Conservation (phyloP, 257 asterid genomes). For the Fraxinus anomala region DNA sequence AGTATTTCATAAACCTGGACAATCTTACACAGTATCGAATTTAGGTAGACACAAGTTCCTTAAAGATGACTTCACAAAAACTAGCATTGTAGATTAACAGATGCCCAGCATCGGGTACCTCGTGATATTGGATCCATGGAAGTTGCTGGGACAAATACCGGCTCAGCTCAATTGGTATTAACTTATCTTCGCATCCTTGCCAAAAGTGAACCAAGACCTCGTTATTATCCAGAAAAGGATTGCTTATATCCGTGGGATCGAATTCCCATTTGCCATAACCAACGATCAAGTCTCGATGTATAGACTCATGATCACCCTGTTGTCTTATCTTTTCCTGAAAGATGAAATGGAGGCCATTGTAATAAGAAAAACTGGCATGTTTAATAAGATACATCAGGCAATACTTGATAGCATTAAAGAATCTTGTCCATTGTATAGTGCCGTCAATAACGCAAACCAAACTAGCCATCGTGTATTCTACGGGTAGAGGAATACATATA, state of each 20-base stretch:
- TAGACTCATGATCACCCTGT: conserved; percentile 65
- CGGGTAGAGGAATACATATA: not conserved
- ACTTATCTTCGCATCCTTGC: conserved; percentile 72
- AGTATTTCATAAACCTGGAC: not conserved
- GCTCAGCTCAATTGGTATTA: conserved; percentile 46
- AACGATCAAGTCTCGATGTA: conserved; percentile 55
- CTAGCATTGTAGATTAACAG: conserved; percentile 43
- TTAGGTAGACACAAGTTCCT: conserved; percentile 43
- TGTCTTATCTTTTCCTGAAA: conserved; percentile 61
- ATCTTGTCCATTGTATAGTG: not conserved
- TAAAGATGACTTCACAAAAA: conserved; percentile 53
- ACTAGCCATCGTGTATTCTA: no score
- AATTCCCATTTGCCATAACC: conserved; percentile 69
- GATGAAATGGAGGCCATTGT: not conserved
- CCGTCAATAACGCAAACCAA: not conserved
- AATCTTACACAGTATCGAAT: not conserved
- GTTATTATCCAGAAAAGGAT: conserved; percentile 55
- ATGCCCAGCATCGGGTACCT: conserved; percentile 79
- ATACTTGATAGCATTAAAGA: not conserved
- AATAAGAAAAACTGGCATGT: not conserved
- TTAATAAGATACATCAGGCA: not conserved
- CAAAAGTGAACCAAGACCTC: conserved; percentile 71
- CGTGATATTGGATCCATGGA: conserved; percentile 75
- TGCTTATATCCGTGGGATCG: conserved; percentile 50
- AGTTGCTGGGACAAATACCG: conserved; percentile 51